Base-by-base conservation (phyloP, 768 basidiomycete genomes). In the Rhodocollybia butyracea region DNA sequence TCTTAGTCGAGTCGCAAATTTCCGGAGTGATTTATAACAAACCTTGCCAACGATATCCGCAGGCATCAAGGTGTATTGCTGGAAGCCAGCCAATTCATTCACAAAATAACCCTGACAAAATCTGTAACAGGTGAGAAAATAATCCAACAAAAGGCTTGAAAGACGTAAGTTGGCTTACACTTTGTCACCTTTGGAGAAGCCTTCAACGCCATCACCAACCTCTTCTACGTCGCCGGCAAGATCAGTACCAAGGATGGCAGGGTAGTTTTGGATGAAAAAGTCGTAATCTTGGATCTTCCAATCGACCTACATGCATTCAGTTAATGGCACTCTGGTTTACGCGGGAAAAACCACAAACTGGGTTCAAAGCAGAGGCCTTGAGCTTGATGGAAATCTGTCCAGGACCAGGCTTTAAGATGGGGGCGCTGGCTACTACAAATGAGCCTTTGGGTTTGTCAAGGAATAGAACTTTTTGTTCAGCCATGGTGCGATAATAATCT, bases 171-270 rank as follows among this genome's bases (percentile, higher is more conserved):
- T 32, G n/a, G 22, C 76, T 60, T 67, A 81, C 80, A 85, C 80
- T 64, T 73, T 69, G 63, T 85, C 82, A 3, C 82, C 83, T 29
- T 71, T 70, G 57, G 76, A 70, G 62, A 82, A 77, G 30, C 68
- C 67, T 13, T 67, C 71, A 7, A 85, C 82, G 1, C 75, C 78
- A 52, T 78, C 76, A 3, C 83, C 84, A 40, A 84, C 69, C 31
- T 68, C 73, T 22, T 73, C 76, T 5, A 85, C 75, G 2, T 76
- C 72, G 5, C 84, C 84, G 34, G 83, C 77, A 27, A 73, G 68
- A 52, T 85, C 83, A 7, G 64, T 68, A 1, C 83, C 83, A 0
- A 78, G 57, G 2, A 83, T 65, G 6, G 73, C 73, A 17, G 79
- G 83, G 57, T 67, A 83, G 15, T 70, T 60, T 27, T 72, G 67